Evolutionary conservation across 768 basidiomycete species (phyloP).

Genomic region (Boletellus ananiceps): DNA sequence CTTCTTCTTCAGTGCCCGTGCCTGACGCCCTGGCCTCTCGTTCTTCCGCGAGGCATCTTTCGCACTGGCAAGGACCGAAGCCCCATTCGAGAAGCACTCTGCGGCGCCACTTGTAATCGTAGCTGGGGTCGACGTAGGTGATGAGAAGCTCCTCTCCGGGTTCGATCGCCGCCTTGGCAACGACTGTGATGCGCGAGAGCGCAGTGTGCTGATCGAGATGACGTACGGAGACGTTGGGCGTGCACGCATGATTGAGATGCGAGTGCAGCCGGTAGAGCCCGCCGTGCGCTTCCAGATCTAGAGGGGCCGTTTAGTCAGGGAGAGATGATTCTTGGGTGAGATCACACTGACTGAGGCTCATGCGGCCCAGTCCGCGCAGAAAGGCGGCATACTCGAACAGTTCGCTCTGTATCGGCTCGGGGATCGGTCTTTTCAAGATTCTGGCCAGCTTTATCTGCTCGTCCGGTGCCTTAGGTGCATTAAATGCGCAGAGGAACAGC

Average conservation of each 20-base stretch:
- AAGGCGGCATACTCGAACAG: conserved; percentile 79
- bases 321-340: background rate
- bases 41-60: conserved; percentile 61
- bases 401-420: conserved; percentile 46
- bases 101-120: conserved; percentile 39
- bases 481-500: conserved; percentile 59
- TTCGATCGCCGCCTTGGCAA: conserved; percentile 62
- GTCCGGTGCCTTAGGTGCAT: conserved; percentile 43
- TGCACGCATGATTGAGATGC: conserved; percentile 82
- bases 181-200: conserved; percentile 68
- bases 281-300: conserved; percentile 81
- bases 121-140: conserved; percentile 69
- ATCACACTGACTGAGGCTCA: conserved; percentile 66
- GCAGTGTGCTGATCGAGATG: conserved; percentile 68
- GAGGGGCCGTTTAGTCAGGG: background rate
- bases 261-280: conserved; percentile 84
- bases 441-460: conserved; percentile 57
- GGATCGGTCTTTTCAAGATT: conserved; percentile 47
- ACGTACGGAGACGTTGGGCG: conserved; percentile 73
- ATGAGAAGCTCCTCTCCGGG: conserved; percentile 72
- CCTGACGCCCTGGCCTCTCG: conserved; percentile 21
- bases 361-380: conserved; percentile 65
- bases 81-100: conserved; percentile 65
- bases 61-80: conserved; percentile 66
- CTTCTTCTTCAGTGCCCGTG: background rate